Percentiles rank a stretch among this genome's conserved stretches.
Conservation (phyloP, 257 asterid genomes). For the Buddleja alternifolia region DNA sequence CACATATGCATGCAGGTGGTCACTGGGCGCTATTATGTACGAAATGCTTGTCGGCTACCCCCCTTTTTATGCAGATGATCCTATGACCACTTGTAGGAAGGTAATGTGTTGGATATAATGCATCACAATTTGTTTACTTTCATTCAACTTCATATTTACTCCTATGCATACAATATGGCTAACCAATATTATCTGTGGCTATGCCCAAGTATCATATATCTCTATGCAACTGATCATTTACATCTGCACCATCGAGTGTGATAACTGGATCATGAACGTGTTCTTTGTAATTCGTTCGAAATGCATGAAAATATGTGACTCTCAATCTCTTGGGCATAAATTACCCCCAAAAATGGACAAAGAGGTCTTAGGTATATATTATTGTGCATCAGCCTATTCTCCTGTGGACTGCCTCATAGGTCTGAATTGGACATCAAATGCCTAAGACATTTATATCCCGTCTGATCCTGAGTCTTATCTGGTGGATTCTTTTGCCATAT, state of each 20-base stretch:
- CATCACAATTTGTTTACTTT: conserved; percentile 9
- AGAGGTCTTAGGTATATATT: not conserved
- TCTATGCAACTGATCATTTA: not conserved
- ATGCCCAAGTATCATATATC: not conserved
- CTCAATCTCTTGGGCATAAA: conserved; percentile 5
- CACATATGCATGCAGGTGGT: conserved; percentile 58
- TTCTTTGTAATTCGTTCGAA: too few species aligned
- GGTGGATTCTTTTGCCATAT: not conserved
- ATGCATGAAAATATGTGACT: too few species aligned
- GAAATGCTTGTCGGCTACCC: conserved; percentile 77
- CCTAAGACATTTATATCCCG: not conserved
- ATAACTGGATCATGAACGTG: not conserved
- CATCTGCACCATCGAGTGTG: not conserved
- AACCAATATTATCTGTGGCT: not conserved
- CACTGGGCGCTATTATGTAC: conserved; percentile 70
- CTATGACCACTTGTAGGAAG: conserved; percentile 70
- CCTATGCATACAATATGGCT: not conserved
- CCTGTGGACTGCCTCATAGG: conserved; percentile 2
- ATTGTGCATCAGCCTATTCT: conserved; percentile 3
- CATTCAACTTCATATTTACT: conserved; percentile 13
- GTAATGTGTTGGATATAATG: conserved; percentile 31
- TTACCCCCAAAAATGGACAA: not conserved
- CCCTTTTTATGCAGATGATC: conserved; percentile 68
- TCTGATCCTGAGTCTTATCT: not conserved
- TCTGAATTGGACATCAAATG: conserved; percentile 10